phyloP scores from a whole-genome alignment of 108 stramenopile genomes.

The Epithemia pelagica region DNA sequence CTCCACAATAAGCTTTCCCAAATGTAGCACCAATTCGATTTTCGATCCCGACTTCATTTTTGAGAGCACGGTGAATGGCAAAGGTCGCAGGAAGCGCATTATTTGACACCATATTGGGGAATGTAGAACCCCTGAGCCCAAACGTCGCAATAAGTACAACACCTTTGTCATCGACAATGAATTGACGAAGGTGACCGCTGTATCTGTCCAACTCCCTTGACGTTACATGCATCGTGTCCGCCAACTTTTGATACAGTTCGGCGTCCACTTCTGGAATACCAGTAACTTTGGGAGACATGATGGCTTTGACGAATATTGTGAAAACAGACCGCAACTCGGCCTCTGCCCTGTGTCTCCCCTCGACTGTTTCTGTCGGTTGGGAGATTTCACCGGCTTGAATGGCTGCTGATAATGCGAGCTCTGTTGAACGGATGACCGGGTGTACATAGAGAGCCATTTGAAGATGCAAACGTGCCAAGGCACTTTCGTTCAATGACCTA shows the following conservation, averaged over 20 bases:
- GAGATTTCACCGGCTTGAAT: conserved; percentile 12
- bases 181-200: conserved; percentile 42
- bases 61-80: conserved; percentile 37
- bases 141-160: conserved; percentile 65
- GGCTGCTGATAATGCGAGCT: conserved; percentile 31
- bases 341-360: conserved; percentile 31
- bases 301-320: conserved; percentile 24
- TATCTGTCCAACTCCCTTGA: conserved; percentile 19
- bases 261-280: conserved; percentile 10
- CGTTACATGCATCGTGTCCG: conserved; percentile 18
- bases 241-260: conserved; percentile 9
- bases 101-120: conserved; percentile 55
- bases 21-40: conserved; percentile 47
- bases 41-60: conserved; percentile 38
- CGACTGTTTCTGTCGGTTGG: conserved; percentile 10
- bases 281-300: conserved; percentile 14
- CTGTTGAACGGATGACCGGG: conserved; percentile 62
- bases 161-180: conserved; percentile 52
- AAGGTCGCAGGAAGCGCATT: conserved; percentile 44
- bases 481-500: conserved; percentile 22
- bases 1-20: conserved; percentile 61
- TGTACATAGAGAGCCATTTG: conserved; percentile 72
- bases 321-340: conserved; percentile 32
- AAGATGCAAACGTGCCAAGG: conserved; percentile 34
- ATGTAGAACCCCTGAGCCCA: conserved; percentile 63